Evolutionary conservation across 495 filamentous ascomycete genomes (phyloP).

Genomic region (Aspergillus biplanus): DNA sequence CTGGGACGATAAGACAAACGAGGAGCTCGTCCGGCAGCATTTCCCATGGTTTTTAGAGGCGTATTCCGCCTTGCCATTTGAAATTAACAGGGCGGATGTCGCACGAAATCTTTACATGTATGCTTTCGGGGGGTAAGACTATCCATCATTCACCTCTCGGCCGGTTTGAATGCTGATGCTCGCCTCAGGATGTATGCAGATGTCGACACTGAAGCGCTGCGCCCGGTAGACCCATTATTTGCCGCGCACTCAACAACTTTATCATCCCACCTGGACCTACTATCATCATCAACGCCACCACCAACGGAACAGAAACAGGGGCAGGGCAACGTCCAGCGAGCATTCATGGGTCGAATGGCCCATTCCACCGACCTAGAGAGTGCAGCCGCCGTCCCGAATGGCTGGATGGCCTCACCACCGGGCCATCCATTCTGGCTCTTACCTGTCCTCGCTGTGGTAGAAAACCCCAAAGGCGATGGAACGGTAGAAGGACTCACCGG

Average conservation of each 20-base stretch:
- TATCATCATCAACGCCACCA: neutral
- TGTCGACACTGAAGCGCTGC: slow-evolving; percentile 30
- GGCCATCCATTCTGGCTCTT: slow-evolving; percentile 34
- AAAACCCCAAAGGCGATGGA: slow-evolving; percentile 28
- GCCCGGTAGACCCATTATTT: slow-evolving; percentile 21
- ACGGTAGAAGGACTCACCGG: slow-evolving; percentile 28
- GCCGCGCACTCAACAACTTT: slow-evolving; percentile 20
- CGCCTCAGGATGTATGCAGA: slow-evolving; percentile 28
- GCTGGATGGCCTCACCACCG: slow-evolving; percentile 31
- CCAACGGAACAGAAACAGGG: no score
- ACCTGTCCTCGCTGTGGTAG: slow-evolving; percentile 24
- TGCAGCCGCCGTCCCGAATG: slow-evolving; percentile 28
- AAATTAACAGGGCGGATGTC: slow-evolving; percentile 28
- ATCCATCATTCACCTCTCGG: neutral
- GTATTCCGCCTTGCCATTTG: slow-evolving; percentile 22
- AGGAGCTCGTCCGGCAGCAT: slow-evolving; percentile 23
- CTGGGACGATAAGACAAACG: slow-evolving; percentile 29
- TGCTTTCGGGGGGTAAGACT: slow-evolving; percentile 25
- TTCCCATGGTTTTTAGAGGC: slow-evolving; percentile 29
- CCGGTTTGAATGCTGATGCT: neutral
- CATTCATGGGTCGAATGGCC: slow-evolving; percentile 30
- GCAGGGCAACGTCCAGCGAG: slow-evolving; percentile 14
- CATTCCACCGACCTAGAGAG: slow-evolving; percentile 17
- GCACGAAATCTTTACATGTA: slow-evolving; percentile 31
- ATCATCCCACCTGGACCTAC: slow-evolving; percentile 2